Evolutionary conservation across 306 rosid genomes (phyloP), one percentile per base, ranked within the genome.

Genomic region (Amphicarpaea edgeworthii): DNA sequence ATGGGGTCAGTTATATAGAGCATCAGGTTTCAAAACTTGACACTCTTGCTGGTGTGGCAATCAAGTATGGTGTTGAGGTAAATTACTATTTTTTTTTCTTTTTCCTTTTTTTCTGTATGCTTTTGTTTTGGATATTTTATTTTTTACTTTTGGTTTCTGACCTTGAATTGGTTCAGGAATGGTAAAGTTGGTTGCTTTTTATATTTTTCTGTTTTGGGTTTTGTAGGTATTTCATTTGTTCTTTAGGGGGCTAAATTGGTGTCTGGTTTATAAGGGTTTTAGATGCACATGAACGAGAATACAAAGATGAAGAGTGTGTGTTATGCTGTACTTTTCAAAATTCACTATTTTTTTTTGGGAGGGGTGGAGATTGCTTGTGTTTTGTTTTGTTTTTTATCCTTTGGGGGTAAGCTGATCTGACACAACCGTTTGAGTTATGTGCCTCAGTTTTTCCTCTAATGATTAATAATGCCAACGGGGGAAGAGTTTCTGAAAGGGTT

Each of bases 61-160:
- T 92, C 62, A 92, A 92, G 87, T 92, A 92, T 41, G 97, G 97
- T 14, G 97, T 92, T 58, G 97, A 92, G 97, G 97, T 92, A 87
- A 76, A 55, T 14, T 24, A 10, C 17, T 16, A 0, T 15, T 70
- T 10, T 7, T 8, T 11, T 60, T 81, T 28, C 4, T 11, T 54
- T 81, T 28, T 46, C 2, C n/a, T 11, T n/a, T n/a, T n/a, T n/a
- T n/a, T n/a, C n/a, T n/a, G n/a, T n/a, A 3, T 32, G 6, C 15
- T 19, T 34, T 10, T 30, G n/a, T 28, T 42, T 46, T 19, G 19
- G 23, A 21, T 50, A 2, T 53, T 67, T 30, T 30, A 3, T 30
- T 30, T 30, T 3, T 30, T 30, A 1, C 3, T 30, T 30, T 30
- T 5, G 37, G 26, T 16, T 20, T 71, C 51, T 42, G 61, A 67